Percentiles rank a stretch among this genome's conserved stretches.
Conservation (phyloP, 768 basidiomycete species). For the Amyloporia xantha region DNA sequence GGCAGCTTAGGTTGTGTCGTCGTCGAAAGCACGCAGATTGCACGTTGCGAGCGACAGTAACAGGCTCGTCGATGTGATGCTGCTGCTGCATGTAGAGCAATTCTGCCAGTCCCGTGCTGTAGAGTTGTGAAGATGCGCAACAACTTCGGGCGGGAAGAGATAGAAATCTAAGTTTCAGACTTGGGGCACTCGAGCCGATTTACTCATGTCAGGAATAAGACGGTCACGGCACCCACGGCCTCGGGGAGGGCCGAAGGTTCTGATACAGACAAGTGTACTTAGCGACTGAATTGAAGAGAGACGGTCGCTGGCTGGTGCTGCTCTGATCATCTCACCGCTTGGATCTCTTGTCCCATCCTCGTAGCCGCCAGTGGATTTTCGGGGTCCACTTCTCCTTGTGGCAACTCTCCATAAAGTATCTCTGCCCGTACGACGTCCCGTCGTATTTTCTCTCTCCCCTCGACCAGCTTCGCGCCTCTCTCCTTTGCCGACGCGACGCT, state of each 20-base stretch:
- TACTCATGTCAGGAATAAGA: too few species aligned
- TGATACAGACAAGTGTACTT: background rate
- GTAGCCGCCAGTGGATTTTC: background rate
- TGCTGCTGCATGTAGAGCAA: background rate
- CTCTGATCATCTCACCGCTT: background rate
- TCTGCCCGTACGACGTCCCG: background rate
- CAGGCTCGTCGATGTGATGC: background rate
- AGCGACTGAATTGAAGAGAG: background rate
- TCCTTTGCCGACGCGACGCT: too few species aligned
- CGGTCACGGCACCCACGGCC: background rate
- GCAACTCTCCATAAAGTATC: background rate
- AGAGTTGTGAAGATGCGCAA: background rate
- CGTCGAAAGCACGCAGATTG: too few species aligned
- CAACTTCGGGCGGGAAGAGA: background rate
- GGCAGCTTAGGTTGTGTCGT: too few species aligned
- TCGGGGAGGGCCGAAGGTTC: background rate
- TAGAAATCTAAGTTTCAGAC: background rate
- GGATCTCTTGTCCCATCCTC: background rate
- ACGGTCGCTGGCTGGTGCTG: background rate
- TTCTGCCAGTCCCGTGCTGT: too few species aligned
- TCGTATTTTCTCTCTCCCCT: too few species aligned
- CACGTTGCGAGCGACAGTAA: too few species aligned
- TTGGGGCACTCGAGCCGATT: background rate
- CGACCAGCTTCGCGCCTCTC: too few species aligned
- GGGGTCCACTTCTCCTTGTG: background rate